phyloP scores from a whole-genome alignment of 305 asterid genomes.

The Nicotiana rustica region DNA sequence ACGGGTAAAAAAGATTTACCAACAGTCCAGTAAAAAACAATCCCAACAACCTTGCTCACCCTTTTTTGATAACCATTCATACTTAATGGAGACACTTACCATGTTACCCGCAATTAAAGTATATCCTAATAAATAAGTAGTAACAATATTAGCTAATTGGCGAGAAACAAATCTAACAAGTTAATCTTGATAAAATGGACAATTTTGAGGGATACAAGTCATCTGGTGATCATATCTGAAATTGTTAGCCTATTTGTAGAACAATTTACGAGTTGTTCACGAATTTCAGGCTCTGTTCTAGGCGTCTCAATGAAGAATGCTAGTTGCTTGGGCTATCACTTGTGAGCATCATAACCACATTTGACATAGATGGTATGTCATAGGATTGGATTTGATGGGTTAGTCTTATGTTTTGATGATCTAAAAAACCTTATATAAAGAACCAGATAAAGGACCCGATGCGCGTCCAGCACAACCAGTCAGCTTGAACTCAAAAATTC shows the following conservation, averaged over 20 bases:
- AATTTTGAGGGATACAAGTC: slow-evolving; percentile 2
- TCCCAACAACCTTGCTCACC: background rate
- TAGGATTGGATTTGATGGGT: slow-evolving; percentile 3
- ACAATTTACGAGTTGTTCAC: background rate
- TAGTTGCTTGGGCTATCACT: slow-evolving; percentile 43
- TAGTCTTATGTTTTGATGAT: too few relatives aligned
- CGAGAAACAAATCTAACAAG: too few relatives aligned
- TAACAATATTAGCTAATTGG: too few relatives aligned
- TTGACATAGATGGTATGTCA: slow-evolving; percentile 42
- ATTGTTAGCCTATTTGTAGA: slow-evolving; percentile 39
- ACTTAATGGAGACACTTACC: background rate
- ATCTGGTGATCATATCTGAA: slow-evolving; percentile 42
- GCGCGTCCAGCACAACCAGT: too few relatives aligned
- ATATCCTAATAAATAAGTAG: too few relatives aligned
- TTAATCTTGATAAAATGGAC: background rate
- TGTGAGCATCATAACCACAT: slow-evolving; percentile 44
- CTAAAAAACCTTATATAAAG: too few relatives aligned
- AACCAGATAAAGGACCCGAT: too few relatives aligned
- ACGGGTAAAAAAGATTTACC: too few relatives aligned
- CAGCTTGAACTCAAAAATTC: too few relatives aligned
- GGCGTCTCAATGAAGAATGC: slow-evolving; percentile 41
- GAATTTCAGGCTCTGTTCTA: slow-evolving; percentile 24
- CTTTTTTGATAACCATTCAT: background rate
- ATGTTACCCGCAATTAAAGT: background rate
- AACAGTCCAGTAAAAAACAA: too few relatives aligned